Conservation (phyloP, 2,329 filamentous ascomycete genomes). For the Paracoccidioides brasiliensis region DNA sequence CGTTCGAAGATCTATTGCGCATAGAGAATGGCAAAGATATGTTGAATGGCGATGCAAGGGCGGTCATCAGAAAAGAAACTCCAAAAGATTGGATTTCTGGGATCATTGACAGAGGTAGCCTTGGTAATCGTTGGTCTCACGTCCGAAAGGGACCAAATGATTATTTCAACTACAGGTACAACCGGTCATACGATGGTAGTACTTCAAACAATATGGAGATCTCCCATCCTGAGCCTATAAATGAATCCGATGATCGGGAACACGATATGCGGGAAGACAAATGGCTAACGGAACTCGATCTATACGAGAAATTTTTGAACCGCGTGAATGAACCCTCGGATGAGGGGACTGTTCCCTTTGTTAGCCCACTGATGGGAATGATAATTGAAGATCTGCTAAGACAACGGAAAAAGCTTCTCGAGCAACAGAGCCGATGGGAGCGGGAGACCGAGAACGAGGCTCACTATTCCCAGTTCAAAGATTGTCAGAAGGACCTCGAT, state of each 20-base stretch:
- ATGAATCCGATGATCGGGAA: conserved; percentile 18
- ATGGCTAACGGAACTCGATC: conserved; percentile 37
- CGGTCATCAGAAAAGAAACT: conserved; percentile 18
- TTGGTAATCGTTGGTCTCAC: conserved; percentile 29
- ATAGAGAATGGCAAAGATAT: conserved; percentile 34
- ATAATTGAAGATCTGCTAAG: conserved; percentile 22
- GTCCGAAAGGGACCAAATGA: conserved; percentile 13
- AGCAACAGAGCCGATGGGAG: conserved; percentile 7
- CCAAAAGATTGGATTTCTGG: conserved; percentile 29
- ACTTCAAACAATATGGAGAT: conserved; percentile 7
- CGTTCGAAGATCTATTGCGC: conserved; percentile 46
- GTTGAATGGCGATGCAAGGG: conserved; percentile 21
- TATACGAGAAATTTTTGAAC: conserved; percentile 39
- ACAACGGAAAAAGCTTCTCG: conserved; percentile 14
- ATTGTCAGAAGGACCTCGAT: background rate
- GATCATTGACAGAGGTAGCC: conserved; percentile 29
- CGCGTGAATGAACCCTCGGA: conserved; percentile 24
- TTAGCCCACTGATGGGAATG: conserved; percentile 24
- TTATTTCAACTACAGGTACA: conserved; percentile 7
- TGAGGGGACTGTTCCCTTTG: conserved; percentile 17
- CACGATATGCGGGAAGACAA: conserved; percentile 17
- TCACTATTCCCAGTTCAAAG: background rate
- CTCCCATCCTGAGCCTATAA: conserved; percentile 16
- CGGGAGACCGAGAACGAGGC: conserved; percentile 8
- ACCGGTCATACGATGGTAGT: conserved; percentile 1